phyloP scores from a whole-genome alignment of 2,329 filamentous ascomycete genomes.

The Penicillium sp. region DNA sequence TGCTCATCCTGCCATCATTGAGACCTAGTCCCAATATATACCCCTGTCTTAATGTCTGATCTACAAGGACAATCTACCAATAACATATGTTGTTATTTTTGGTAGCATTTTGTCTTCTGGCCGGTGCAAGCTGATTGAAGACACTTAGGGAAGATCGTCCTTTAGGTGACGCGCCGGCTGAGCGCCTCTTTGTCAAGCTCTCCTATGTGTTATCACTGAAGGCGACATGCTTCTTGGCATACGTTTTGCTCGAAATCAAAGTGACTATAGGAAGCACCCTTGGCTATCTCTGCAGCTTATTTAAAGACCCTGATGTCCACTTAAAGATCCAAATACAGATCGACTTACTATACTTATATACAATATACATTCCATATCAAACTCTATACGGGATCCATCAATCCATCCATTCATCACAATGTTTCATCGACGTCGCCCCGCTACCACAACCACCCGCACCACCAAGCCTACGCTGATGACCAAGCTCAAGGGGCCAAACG shows the following conservation, averaged over 20 bases:
- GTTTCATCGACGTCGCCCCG: conserved; percentile 19
- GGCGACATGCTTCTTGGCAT: conserved; percentile 16
- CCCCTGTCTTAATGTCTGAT: neutral
- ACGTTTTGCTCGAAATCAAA: conserved; percentile 6
- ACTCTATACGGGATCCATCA: neutral
- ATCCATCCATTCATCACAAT: conserved; percentile 6
- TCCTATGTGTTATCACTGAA: conserved; percentile 3
- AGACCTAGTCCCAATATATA: conserved; percentile 2
- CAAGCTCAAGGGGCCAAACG: conserved; percentile 47
- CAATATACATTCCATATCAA: neutral
- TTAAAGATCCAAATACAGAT: neutral
- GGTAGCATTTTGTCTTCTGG: neutral
- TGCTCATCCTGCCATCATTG: neutral
- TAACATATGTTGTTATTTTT: neutral
- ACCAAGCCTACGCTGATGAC: conserved; percentile 54
- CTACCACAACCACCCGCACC: conserved; percentile 39
- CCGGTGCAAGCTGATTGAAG: neutral
- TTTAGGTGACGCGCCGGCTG: conserved; percentile 20
- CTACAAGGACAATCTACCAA: neutral
- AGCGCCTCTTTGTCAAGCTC: conserved; percentile 12
- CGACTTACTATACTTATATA: neutral
- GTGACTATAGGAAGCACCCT: too few species aligned
- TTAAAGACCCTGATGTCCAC: neutral
- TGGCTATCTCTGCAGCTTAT: neutral
- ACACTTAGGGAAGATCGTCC: conserved; percentile 11